Percentiles rank a stretch among this genome's conserved stretches.
Evolutionary conservation across 768 basidiomycete species (phyloP).

Genomic region (Crepidotus variabilis): DNA sequence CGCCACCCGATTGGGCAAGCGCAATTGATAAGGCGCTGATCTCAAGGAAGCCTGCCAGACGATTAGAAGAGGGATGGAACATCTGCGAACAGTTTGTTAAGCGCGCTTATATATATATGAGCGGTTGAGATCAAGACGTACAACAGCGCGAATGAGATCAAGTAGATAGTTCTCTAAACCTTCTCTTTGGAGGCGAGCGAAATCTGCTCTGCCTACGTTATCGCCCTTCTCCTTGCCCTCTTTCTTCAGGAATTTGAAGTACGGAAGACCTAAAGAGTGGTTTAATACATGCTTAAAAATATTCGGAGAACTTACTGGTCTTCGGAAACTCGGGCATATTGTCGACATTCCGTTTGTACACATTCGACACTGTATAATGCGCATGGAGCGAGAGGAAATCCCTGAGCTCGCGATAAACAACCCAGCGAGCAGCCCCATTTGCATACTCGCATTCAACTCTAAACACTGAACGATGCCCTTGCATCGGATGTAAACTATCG

Average conservation of each 20-base stretch:
- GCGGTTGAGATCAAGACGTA: slow-evolving; percentile 35
- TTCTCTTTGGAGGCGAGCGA: slow-evolving; percentile 79
- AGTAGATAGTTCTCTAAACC: slow-evolving; percentile 86
- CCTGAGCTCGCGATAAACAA: slow-evolving; percentile 88
- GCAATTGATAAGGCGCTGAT: slow-evolving; percentile 83
- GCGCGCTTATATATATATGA: not conserved
- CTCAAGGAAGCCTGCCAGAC: slow-evolving; percentile 88
- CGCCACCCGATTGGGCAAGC: slow-evolving; percentile 76
- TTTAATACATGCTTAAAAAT: not conserved
- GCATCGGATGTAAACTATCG: slow-evolving; percentile 80
- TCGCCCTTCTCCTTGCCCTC: slow-evolving; percentile 48
- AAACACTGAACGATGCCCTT: slow-evolving; percentile 75
- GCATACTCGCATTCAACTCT: slow-evolving; percentile 96
- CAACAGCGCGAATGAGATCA: slow-evolving; percentile 83
- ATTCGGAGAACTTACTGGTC: slow-evolving; percentile 47
- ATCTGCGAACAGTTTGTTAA: slow-evolving; percentile 48
- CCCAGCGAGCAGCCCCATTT: slow-evolving; percentile 90
- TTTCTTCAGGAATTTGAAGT: slow-evolving; percentile 80
- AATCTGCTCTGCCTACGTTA: slow-evolving; percentile 63
- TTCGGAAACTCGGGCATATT: slow-evolving; percentile 90
- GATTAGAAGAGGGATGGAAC: slow-evolving; percentile 92
- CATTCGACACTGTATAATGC: slow-evolving; percentile 85
- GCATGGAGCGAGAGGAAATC: slow-evolving; percentile 90
- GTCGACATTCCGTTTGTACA: slow-evolving; percentile 66
- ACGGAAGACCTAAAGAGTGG: slow-evolving; percentile 64